Evolutionary conservation across 192 early-diverging fungal genomes (phyloP).

Genomic region (Rhizoclosmatium sp.): DNA sequence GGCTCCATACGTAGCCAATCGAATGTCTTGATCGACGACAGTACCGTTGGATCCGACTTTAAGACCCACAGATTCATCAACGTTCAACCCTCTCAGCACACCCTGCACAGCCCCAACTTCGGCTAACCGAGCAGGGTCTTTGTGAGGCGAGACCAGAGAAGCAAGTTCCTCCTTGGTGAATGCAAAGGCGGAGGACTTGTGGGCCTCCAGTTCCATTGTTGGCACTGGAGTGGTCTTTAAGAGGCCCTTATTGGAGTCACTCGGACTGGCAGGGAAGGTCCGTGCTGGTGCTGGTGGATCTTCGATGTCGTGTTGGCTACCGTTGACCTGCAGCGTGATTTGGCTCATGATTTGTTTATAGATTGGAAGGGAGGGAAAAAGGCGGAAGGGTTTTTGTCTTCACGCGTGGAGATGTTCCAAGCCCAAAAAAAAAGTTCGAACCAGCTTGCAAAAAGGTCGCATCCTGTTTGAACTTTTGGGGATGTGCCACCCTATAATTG

Average conservation of each 20-base stretch:
- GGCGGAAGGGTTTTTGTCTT: too few species aligned
- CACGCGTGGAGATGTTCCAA: too few species aligned
- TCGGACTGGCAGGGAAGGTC: neutral
- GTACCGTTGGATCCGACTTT: neutral
- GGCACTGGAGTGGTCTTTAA: neutral
- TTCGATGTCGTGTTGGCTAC: neutral
- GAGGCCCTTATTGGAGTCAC: neutral
- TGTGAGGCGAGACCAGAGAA: constrained; percentile 53
- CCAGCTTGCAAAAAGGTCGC: neutral
- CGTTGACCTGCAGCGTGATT: neutral
- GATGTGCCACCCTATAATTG: too few species aligned
- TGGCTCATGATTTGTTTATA: neutral
- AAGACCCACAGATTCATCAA: constrained; percentile 15
- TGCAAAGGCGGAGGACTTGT: constrained; percentile 14
- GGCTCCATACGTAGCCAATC: constrained; percentile 39
- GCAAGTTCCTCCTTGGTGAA: constrained; percentile 47
- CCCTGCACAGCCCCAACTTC: constrained; percentile 18
- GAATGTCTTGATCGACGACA: neutral
- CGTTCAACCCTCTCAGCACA: constrained; percentile 7
- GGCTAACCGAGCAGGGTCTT: constrained; percentile 45
- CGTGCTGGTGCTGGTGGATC: neutral
- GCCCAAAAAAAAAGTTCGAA: neutral
- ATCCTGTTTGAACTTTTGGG: too few species aligned
- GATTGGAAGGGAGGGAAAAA: too few species aligned
- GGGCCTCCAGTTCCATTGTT: too few species aligned